Percentiles rank a stretch among this genome's conserved stretches.
Conservation (phyloP, 768 basidiomycete species). For the Cystofilobasidium bisporidii region DNA sequence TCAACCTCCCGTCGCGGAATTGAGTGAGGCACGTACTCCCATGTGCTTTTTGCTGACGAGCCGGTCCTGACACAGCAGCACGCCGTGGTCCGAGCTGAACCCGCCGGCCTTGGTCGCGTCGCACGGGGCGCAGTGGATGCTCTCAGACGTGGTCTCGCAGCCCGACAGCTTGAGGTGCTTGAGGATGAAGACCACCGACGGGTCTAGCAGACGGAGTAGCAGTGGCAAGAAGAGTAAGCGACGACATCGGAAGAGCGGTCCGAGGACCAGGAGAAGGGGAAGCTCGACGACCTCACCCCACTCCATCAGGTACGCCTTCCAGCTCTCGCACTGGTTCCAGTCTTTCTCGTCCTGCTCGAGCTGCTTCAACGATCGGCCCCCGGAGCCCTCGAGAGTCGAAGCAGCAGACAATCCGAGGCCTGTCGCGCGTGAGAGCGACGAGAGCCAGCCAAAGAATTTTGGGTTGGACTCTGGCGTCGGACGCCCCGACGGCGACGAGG, state of each 20-base stretch:
- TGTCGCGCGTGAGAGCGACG: slow-evolving; percentile 8
- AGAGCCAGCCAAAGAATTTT: slow-evolving; percentile 13
- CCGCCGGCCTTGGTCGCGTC: slow-evolving; percentile 65
- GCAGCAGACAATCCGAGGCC: slow-evolving; percentile 9
- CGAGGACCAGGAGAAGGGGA: not conserved
- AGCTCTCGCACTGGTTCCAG: slow-evolving; percentile 11
- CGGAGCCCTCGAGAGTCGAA: not conserved
- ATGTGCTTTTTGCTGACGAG: slow-evolving; percentile 73
- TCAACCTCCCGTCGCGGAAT: too few species aligned
- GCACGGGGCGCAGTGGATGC: slow-evolving; percentile 79
- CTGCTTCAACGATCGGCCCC: not conserved
- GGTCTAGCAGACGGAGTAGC: slow-evolving; percentile 54
- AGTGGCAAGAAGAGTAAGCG: too few species aligned
- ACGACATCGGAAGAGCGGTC: not conserved
- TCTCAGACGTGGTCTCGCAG: slow-evolving; percentile 39
- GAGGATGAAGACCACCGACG: slow-evolving; percentile 78
- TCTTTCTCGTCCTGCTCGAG: slow-evolving; percentile 11
- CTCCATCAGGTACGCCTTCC: slow-evolving; percentile 11
- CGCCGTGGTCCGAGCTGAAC: slow-evolving; percentile 63
- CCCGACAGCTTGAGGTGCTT: slow-evolving; percentile 63
- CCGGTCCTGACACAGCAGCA: slow-evolving; percentile 75
- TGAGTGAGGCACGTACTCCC: slow-evolving; percentile 40
- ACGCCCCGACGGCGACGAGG: not conserved
- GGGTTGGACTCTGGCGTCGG: slow-evolving; percentile 10
- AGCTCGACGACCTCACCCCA: not conserved